A percentile compares a stretch with the other conserved stretches of the same genome.
Conservation (phyloP, 2,329 filamentous ascomycete species). For the Esteya vermicola region DNA sequence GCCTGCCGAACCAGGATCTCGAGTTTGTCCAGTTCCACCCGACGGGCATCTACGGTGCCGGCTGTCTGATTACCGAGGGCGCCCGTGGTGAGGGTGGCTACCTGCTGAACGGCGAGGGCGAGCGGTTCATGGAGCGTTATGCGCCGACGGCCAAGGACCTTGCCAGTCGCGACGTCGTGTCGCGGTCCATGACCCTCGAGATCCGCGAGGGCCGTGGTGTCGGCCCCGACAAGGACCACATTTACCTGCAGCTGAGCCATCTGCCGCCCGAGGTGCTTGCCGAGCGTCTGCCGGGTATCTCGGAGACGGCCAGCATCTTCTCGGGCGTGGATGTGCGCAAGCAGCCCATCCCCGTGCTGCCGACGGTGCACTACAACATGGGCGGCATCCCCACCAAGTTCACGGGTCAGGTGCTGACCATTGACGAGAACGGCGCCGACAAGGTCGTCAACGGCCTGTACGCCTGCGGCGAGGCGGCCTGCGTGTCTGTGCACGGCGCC, state of each 20-base stretch:
- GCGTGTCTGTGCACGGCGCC: slow-evolving; percentile 94
- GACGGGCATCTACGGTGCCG: slow-evolving; percentile 96
- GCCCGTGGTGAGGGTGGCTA: slow-evolving; percentile 97
- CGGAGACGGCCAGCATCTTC: slow-evolving; percentile 95
- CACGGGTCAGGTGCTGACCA: slow-evolving; percentile 86
- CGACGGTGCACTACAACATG: slow-evolving; percentile 99
- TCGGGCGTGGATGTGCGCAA: slow-evolving; percentile 93
- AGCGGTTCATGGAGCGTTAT: slow-evolving; percentile 99
- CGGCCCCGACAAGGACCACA: slow-evolving; percentile 93
- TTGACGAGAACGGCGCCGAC: slow-evolving; percentile 77
- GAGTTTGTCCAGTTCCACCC: slow-evolving; percentile 99
- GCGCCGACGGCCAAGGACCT: slow-evolving; percentile 97
- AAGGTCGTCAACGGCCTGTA: slow-evolving; percentile 90
- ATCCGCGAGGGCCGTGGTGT: slow-evolving; percentile 96
- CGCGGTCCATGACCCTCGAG: slow-evolving; percentile 95
- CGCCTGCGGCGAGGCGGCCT: slow-evolving; percentile 93
- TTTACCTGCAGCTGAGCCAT: slow-evolving; percentile 95
- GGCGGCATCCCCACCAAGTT: slow-evolving; percentile 96
- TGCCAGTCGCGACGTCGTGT: slow-evolving; percentile 89
- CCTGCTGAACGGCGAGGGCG: slow-evolving; percentile 91
- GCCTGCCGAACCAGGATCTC: slow-evolving; percentile 96
- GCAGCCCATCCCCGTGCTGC: slow-evolving; percentile 90
- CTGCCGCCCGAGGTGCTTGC: slow-evolving; percentile 82
- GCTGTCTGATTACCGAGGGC: slow-evolving; percentile 94
- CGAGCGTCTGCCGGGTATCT: slow-evolving; percentile 95